Evolutionary conservation across 208 protist species (phyloP).

Genomic region (Leishmania braziliensis): DNA sequence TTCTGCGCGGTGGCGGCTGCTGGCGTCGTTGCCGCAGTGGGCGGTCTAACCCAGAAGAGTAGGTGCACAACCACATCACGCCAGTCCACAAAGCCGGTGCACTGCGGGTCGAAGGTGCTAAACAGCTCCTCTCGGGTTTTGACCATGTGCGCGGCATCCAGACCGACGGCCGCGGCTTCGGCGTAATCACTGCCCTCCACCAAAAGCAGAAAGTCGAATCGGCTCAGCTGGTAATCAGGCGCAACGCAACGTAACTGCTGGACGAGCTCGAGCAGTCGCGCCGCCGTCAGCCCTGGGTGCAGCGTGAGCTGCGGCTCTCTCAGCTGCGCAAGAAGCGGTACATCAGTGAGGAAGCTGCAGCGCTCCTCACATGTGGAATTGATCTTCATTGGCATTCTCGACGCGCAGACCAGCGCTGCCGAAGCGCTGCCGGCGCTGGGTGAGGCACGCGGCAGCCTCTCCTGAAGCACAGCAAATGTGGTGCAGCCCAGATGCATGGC

Average conservation of each 20-base stretch:
- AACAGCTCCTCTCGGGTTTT: slow-evolving; percentile 63
- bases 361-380: slow-evolving; percentile 15
- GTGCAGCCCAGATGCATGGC: slow-evolving; percentile 83
- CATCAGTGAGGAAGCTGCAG: slow-evolving; percentile 67
- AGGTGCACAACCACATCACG: slow-evolving; percentile 83
- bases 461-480: slow-evolving; percentile 61
- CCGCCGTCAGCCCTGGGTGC: slow-evolving; percentile 61
- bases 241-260: slow-evolving; percentile 63
- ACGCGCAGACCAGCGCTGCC: background rate
- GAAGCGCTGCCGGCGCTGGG: background rate
- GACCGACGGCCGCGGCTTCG: slow-evolving; percentile 29
- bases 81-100: slow-evolving; percentile 81
- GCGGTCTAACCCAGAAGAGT: slow-evolving; percentile 76
- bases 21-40: slow-evolving; percentile 7
- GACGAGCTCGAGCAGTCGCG: slow-evolving; percentile 67
- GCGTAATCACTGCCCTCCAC: slow-evolving; percentile 65
- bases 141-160: slow-evolving; percentile 19
- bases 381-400: background rate
- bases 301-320: slow-evolving; percentile 31
- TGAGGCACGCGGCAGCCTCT: background rate
- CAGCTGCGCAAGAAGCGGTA: slow-evolving; percentile 53
- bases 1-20: slow-evolving; percentile 20
- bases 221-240: slow-evolving; percentile 67
- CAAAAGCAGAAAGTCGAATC: slow-evolving; percentile 66
- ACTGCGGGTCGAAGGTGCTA: slow-evolving; percentile 56